Evolutionary conservation across 306 rosid species (phyloP).

Genomic region (Acmispon strigosus): DNA sequence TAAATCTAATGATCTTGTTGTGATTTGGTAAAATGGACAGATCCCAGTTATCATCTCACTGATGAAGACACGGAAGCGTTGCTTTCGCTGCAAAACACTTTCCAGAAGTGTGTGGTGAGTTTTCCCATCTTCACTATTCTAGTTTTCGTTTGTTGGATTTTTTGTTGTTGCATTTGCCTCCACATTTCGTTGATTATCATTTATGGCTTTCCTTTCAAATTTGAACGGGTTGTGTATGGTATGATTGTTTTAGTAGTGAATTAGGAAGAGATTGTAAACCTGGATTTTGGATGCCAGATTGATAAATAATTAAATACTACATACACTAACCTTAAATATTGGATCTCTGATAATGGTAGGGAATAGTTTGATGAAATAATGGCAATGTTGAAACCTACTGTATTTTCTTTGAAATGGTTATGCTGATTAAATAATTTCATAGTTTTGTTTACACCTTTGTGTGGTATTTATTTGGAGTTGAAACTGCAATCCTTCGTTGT

Average conservation of each 20-base stretch:
- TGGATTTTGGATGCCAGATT: neutral
- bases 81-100: constrained; percentile 54
- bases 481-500: neutral
- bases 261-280: neutral
- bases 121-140: neutral
- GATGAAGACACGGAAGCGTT: constrained; percentile 63
- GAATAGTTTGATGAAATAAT: no score
- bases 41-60: constrained; percentile 39
- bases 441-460: neutral
- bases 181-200: neutral
- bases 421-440: neutral
- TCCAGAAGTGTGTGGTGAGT: constrained; percentile 91
- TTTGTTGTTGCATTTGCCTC: neutral
- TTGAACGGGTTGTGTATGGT: neutral
- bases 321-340: neutral
- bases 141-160: neutral
- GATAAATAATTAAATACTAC: neutral
- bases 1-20: neutral
- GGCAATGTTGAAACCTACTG: neutral
- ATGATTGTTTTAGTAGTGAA: neutral
- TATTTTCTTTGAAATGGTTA: neutral
- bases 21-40: constrained; percentile 20
- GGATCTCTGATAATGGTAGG: neutral
- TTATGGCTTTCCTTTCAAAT: neutral
- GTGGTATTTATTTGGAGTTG: neutral